Conservation (phyloP, 306 rosid species). For the Betula pendula region DNA sequence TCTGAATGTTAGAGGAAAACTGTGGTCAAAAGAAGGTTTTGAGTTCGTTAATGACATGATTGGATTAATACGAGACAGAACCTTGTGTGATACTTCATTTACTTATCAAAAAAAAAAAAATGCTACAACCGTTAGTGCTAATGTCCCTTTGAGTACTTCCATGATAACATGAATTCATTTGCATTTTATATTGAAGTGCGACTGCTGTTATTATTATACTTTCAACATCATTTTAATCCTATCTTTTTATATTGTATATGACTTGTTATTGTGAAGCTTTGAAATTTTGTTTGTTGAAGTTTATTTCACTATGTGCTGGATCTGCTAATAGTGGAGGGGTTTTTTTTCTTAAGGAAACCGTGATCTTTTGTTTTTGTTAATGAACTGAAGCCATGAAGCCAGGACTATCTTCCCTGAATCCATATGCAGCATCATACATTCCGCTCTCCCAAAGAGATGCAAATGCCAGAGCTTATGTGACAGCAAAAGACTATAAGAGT, state of each 20-base stretch:
- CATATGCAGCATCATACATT: constrained; percentile 71
- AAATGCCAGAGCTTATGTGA: constrained; percentile 28
- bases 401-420: constrained; percentile 66
- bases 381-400: constrained; percentile 55
- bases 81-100: too few species aligned
- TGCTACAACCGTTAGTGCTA: not conserved
- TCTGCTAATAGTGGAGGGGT: constrained; percentile 15
- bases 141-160: not conserved
- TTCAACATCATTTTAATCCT: not conserved
- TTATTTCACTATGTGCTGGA: not conserved
- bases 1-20: not conserved
- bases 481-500: constrained; percentile 29
- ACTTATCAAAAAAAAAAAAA: too few species aligned
- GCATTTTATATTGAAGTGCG: not conserved
- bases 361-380: constrained; percentile 2
- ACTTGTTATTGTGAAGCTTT: not conserved
- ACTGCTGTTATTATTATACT: not conserved
- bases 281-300: not conserved
- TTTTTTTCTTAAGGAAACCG: not conserved
- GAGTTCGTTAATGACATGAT: not conserved
- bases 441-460: constrained; percentile 62
- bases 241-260: constrained; percentile 1
- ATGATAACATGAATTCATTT: not conserved
- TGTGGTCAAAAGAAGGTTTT: not conserved
- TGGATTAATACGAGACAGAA: not conserved